Conservation (phyloP, 2,329 filamentous ascomycete species). For the Myotisia sp. region DNA sequence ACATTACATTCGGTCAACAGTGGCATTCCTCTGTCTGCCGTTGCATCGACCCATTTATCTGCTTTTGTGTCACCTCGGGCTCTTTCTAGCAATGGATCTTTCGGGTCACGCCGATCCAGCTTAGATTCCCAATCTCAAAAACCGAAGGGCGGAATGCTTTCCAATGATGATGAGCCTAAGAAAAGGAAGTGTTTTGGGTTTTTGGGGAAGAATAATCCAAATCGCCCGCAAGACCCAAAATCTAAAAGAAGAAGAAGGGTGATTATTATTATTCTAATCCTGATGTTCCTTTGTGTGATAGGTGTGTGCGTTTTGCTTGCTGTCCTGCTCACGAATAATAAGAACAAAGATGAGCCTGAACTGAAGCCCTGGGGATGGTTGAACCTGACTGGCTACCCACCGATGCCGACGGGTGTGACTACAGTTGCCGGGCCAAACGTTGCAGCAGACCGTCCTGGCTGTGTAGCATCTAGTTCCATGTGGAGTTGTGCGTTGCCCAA, state of each 20-base stretch:
- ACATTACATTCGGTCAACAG: too few relatives aligned
- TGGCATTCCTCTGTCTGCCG: too few relatives aligned
- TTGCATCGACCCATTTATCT: too few relatives aligned
- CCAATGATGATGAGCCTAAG: too few relatives aligned
- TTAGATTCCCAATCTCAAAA: too few relatives aligned
- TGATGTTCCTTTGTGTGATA: slow-evolving; percentile 35
- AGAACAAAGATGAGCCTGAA: background rate
- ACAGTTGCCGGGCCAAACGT: slow-evolving; percentile 64
- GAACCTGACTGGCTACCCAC: slow-evolving; percentile 72
- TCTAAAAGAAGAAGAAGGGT: slow-evolving; percentile 48
- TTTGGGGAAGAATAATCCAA: too few relatives aligned
- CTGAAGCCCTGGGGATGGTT: slow-evolving; percentile 50
- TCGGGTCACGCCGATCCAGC: too few relatives aligned
- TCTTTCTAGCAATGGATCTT: too few relatives aligned
- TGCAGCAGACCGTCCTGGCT: slow-evolving; percentile 49
- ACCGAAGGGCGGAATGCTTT: too few relatives aligned
- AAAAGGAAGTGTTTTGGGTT: too few relatives aligned
- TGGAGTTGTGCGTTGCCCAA: slow-evolving; percentile 83
- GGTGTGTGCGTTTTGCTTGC: slow-evolving; percentile 34
- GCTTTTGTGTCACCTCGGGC: too few relatives aligned
- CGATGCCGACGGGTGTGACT: slow-evolving; percentile 69
- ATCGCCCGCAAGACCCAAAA: too few relatives aligned
- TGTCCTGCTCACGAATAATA: slow-evolving; percentile 13
- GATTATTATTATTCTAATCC: slow-evolving; percentile 36
- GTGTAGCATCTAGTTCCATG: slow-evolving; percentile 55